phyloP scores from a whole-genome alignment of 805 yeast genomes.

The Saccharomycopsis fibuligera region DNA sequence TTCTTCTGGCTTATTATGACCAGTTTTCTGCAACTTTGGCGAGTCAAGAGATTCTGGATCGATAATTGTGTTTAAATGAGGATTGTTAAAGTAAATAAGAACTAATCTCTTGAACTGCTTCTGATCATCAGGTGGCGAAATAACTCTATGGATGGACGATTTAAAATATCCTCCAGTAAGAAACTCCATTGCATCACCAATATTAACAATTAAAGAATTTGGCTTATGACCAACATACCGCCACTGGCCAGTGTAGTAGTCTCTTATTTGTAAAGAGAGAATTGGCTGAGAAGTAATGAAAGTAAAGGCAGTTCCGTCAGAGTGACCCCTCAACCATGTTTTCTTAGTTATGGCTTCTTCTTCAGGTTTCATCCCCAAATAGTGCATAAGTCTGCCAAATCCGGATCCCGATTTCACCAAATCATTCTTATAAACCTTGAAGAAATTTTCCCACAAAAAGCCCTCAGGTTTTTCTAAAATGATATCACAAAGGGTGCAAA shows the following conservation, averaged over 20 bases:
- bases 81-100: conserved; percentile 30
- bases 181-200: conserved; percentile 38
- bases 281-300: conserved; percentile 38
- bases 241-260: conserved; percentile 34
- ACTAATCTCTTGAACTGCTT: conserved; percentile 27
- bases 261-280: conserved; percentile 35
- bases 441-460: conserved; percentile 32
- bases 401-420: conserved; percentile 34
- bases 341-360: conserved; percentile 31
- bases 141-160: conserved; percentile 31
- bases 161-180: conserved; percentile 34
- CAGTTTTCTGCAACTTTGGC: conserved; percentile 26
- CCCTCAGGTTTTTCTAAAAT: conserved; percentile 42
- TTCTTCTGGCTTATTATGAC: conserved; percentile 26
- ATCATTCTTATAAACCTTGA: conserved; percentile 31
- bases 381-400: conserved; percentile 34
- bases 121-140: conserved; percentile 32
- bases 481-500: conserved; percentile 37
- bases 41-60: conserved; percentile 30
- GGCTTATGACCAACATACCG: conserved; percentile 37
- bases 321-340: conserved; percentile 40
- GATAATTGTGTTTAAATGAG: conserved; percentile 25
- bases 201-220: conserved; percentile 34
- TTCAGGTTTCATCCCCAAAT: conserved; percentile 30
- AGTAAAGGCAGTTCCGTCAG: conserved; percentile 35